Percentiles rank a stretch among this genome's conserved stretches.
Evolutionary conservation across 2,329 filamentous ascomycete species (phyloP).

Genomic region (Cladosporium sp.): DNA sequence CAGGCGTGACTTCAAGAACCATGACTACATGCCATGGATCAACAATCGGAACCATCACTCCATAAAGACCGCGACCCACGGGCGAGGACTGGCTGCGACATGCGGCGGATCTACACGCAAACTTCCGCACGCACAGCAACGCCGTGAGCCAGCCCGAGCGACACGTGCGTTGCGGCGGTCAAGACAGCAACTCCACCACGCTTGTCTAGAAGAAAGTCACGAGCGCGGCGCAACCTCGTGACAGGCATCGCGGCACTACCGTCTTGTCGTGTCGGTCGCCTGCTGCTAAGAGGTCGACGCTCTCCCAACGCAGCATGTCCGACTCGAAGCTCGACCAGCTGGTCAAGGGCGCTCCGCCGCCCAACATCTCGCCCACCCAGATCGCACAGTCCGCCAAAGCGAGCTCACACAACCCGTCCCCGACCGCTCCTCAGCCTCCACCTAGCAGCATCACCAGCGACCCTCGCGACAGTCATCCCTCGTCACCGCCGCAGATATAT

Average conservation of each 20-base stretch:
- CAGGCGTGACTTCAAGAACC: no score
- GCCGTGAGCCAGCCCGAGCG: not conserved
- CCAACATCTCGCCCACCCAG: conserved; percentile 48
- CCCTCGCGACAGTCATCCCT: conserved; percentile 77
- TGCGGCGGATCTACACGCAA: no score
- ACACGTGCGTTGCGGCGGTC: not conserved
- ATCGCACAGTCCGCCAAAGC: conserved; percentile 35
- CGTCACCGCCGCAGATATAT: conserved; percentile 92
- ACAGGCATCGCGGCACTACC: not conserved
- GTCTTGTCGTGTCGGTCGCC: not conserved
- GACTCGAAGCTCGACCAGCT: conserved; percentile 20
- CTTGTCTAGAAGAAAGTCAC: not conserved
- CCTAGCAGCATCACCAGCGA: conserved; percentile 51
- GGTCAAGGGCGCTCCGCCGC: conserved; percentile 79
- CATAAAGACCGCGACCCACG: not conserved
- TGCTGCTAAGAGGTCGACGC: no score
- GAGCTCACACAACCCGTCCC: conserved; percentile 26
- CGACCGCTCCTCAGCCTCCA: conserved; percentile 34
- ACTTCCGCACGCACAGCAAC: no score
- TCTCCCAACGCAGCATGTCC: conserved; percentile 11
- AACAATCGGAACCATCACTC: not conserved
- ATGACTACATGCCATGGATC: no score
- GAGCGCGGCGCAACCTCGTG: not conserved
- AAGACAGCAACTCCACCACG: not conserved
- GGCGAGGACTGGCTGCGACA: not conserved